Conservation (phyloP, 2,329 filamentous ascomycete genomes). For the Cryphonectria japonica region DNA sequence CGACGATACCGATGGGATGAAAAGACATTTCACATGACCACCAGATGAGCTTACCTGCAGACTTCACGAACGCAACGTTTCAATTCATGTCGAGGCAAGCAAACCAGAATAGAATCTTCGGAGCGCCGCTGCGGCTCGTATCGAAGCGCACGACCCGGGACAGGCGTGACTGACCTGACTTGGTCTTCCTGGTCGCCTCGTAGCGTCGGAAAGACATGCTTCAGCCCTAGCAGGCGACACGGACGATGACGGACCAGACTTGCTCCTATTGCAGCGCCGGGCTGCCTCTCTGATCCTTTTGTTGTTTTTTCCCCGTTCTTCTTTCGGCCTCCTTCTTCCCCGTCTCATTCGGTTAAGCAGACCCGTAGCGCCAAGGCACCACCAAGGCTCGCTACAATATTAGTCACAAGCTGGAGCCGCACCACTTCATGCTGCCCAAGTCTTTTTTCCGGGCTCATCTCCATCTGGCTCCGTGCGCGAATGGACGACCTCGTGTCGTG, state of each 20-base stretch:
- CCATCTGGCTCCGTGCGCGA: slow-evolving; percentile 1
- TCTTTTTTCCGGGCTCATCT: slow-evolving; percentile 3
- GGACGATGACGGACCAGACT: not conserved
- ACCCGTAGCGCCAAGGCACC: slow-evolving; percentile 4
- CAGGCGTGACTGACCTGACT: not conserved
- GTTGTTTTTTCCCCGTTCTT: not conserved
- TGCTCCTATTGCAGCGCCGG: not conserved
- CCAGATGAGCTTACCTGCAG: not conserved
- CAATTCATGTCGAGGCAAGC: not conserved
- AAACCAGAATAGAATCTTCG: not conserved
- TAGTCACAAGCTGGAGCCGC: slow-evolving; percentile 1
- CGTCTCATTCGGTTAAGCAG: slow-evolving; percentile 1
- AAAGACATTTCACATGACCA: not conserved
- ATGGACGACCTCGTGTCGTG: slow-evolving; percentile 15
- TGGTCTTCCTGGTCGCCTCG: not conserved
- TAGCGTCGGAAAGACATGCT: not conserved
- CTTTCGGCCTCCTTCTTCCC: not conserved
- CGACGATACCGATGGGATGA: not conserved
- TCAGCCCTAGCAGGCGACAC: slow-evolving; percentile 4
- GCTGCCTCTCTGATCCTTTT: not conserved
- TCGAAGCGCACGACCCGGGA: not conserved
- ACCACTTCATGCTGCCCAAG: not conserved
- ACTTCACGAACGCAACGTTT: slow-evolving; percentile 6
- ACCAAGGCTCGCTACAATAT: slow-evolving; percentile 2
- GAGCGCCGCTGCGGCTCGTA: not conserved